phyloP scores from a whole-genome alignment of 495 filamentous ascomycete genomes.

The Letharia lupina region DNA sequence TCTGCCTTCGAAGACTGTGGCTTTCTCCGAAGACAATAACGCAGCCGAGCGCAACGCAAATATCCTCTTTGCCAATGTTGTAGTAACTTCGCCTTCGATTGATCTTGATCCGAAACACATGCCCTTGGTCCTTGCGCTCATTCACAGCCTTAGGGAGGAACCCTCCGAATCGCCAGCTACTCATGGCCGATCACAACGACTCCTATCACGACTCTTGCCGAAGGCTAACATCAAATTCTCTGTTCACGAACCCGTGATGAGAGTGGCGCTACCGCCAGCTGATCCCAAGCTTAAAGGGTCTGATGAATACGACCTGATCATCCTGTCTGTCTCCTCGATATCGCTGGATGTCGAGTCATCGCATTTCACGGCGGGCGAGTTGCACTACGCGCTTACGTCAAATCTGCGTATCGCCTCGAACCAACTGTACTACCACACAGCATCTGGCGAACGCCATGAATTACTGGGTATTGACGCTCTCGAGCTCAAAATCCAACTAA shows the following conservation, averaged over 20 bases:
- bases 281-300: slow-evolving; percentile 46
- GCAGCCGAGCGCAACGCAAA: slow-evolving; percentile 88
- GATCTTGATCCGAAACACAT: slow-evolving; percentile 93
- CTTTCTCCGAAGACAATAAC: slow-evolving; percentile 62
- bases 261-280: slow-evolving; percentile 73
- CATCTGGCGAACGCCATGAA: slow-evolving; percentile 69
- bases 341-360: slow-evolving; percentile 89
- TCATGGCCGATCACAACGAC: slow-evolving; percentile 39
- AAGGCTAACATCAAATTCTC: slow-evolving; percentile 94
- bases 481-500: slow-evolving; percentile 76
- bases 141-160: slow-evolving; percentile 48
- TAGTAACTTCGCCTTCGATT: slow-evolving; percentile 89
- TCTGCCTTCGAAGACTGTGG: slow-evolving; percentile 86
- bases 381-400: slow-evolving; percentile 77
- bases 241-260: slow-evolving; percentile 88
- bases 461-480: slow-evolving; percentile 76
- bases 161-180: slow-evolving; percentile 38
- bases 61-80: slow-evolving; percentile 90
- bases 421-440: slow-evolving; percentile 91
- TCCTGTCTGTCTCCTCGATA: slow-evolving; percentile 86
- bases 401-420: slow-evolving; percentile 78
- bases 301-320: slow-evolving; percentile 84
- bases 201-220: slow-evolving; percentile 85
- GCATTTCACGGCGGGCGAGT: slow-evolving; percentile 75
- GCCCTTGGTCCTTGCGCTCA: slow-evolving; percentile 71